A percentile compares a stretch with the other conserved stretches of the same genome.
Conservation (phyloP, 192 early-diverging fungal species). For the Geranomyces michiganensis region DNA sequence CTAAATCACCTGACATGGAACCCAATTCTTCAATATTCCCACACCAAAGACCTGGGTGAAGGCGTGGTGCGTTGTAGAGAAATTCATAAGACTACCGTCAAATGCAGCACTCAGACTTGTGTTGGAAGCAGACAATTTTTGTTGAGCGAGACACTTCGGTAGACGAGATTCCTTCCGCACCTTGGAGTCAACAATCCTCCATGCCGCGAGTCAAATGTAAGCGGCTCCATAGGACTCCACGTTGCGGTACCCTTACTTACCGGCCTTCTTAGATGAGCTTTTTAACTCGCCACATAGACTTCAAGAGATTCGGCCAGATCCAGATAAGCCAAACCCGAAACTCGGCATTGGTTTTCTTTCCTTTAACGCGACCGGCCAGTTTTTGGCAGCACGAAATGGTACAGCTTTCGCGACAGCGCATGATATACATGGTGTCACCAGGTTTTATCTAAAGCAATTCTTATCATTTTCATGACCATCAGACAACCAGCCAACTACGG, state of each 20-base stretch:
- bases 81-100: too few species aligned
- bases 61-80: too few species aligned
- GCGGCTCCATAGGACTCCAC: background rate
- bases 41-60: constrained; percentile 39
- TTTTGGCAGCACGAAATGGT: constrained; percentile 73
- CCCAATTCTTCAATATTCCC: constrained; percentile 63
- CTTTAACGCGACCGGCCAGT: constrained; percentile 65
- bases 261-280: constrained; percentile 52
- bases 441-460: too few species aligned
- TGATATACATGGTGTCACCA: too few species aligned
- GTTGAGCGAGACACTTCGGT: background rate
- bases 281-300: constrained; percentile 60
- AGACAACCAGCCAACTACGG: background rate
- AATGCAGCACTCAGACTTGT: background rate
- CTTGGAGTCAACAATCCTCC: constrained; percentile 1
- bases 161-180: background rate
- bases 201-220: background rate
- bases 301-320: constrained; percentile 58
- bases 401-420: constrained; percentile 34
- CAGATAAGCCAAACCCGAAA: constrained; percentile 72
- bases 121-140: background rate
- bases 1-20: constrained; percentile 75
- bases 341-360: constrained; percentile 69
- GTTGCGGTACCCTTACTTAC: background rate
- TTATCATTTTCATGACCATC: too few species aligned